A percentile compares a stretch with the other conserved stretches of the same genome.
Evolutionary conservation across 2,329 filamentous ascomycete genomes (phyloP).

Genomic region (Penicillium palitans): DNA sequence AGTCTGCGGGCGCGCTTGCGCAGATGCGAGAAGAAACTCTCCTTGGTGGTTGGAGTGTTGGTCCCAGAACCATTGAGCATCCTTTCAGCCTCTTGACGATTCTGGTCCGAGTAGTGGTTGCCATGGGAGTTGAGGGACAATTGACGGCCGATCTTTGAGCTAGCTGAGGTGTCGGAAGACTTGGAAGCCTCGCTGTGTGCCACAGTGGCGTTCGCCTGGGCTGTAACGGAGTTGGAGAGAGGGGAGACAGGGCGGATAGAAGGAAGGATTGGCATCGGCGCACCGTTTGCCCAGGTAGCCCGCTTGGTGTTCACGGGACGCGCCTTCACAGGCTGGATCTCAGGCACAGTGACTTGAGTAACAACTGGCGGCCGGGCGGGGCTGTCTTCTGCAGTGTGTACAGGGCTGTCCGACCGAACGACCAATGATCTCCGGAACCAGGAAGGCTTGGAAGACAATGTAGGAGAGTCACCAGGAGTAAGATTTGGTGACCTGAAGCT

Average conservation of each 20-base stretch:
- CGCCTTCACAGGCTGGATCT: slow-evolving; percentile 52
- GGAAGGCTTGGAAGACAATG: slow-evolving; percentile 76
- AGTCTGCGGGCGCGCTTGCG: slow-evolving; percentile 89
- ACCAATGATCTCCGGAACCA: slow-evolving; percentile 98
- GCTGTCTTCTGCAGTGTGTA: slow-evolving; percentile 53
- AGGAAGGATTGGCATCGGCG: slow-evolving; percentile 90
- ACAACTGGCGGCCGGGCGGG: slow-evolving; percentile 45
- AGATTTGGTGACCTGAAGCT: slow-evolving; percentile 62
- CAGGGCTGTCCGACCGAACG: slow-evolving; percentile 69
- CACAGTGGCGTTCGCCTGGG: slow-evolving; percentile 72
- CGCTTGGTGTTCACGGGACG: slow-evolving; percentile 71
- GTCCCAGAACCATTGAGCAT: slow-evolving; percentile 80
- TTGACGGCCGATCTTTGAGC: slow-evolving; percentile 93
- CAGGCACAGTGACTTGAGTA: slow-evolving; percentile 42
- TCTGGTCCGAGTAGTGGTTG: slow-evolving; percentile 87
- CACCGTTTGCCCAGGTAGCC: slow-evolving; percentile 87
- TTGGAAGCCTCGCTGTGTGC: slow-evolving; percentile 53
- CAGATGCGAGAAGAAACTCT: slow-evolving; percentile 97
- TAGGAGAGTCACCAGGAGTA: slow-evolving; percentile 60
- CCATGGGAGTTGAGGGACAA: slow-evolving; percentile 87
- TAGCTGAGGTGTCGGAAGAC: slow-evolving; percentile 35
- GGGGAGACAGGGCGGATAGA: slow-evolving; percentile 94
- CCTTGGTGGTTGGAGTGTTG: slow-evolving; percentile 75
- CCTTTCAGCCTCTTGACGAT: slow-evolving; percentile 86
- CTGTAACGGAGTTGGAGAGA: slow-evolving; percentile 89